Evolutionary conservation across 352 stramenopile genomes (phyloP).

Genomic region (Halophytophthora batemanensis): DNA sequence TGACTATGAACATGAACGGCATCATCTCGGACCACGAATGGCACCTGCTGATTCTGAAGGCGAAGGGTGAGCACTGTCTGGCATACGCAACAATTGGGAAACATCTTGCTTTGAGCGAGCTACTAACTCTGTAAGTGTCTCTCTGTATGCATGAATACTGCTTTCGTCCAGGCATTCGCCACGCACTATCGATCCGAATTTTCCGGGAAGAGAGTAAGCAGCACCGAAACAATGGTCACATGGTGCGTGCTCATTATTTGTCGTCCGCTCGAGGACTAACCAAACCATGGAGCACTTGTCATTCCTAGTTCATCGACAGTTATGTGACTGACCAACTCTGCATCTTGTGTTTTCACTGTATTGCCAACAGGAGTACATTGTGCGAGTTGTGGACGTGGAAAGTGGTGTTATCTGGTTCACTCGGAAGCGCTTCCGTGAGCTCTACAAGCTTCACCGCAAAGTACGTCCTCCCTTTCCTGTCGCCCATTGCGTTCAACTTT

Average conservation of each 20-base stretch:
- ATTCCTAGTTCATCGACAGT: neutral
- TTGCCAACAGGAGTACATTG: conserved; percentile 68
- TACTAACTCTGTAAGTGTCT: neutral
- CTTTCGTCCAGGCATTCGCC: conserved; percentile 51
- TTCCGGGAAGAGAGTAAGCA: conserved; percentile 61
- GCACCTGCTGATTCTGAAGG: conserved; percentile 79
- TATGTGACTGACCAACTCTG: neutral
- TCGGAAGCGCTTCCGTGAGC: conserved; percentile 74
- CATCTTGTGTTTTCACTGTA: conserved; percentile 2
- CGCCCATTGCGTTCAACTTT: conserved; percentile 1
- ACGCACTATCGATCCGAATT: conserved; percentile 76
- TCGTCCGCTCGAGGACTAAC: neutral
- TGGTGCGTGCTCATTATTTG: conserved; percentile 35
- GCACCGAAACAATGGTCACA: conserved; percentile 53
- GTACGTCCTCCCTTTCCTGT: conserved; percentile 24
- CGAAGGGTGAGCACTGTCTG: conserved; percentile 75
- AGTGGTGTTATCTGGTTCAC: conserved; percentile 85
- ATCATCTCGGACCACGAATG: conserved; percentile 88
- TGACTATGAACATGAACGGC: conserved; percentile 81
- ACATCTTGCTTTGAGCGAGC: neutral
- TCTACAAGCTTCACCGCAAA: conserved; percentile 83
- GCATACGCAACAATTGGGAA: no score
- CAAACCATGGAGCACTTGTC: neutral
- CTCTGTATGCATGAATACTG: neutral
- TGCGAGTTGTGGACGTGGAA: conserved; percentile 82